Conservation (phyloP, 331 rosid species). For the Malus hybrid region DNA sequence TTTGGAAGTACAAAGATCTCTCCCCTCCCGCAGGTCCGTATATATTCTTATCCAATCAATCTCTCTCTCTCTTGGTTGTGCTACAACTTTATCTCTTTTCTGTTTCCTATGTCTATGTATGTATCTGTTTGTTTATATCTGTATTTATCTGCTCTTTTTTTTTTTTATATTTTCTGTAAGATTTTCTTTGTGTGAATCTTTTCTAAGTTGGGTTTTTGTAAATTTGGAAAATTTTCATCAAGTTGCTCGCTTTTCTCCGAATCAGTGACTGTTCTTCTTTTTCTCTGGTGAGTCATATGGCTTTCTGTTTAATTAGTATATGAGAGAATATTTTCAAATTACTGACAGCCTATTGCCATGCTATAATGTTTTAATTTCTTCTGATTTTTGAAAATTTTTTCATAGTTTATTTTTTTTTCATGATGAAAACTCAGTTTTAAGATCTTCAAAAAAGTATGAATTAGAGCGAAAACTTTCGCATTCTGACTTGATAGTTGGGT, state of each 20-base stretch:
- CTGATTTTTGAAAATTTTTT: neutral
- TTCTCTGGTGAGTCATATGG: neutral
- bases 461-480: neutral
- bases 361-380: neutral
- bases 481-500: neutral
- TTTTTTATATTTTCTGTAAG: neutral
- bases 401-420: too few relatives aligned
- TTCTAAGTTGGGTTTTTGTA: neutral
- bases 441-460: neutral
- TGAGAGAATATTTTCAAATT: neutral
- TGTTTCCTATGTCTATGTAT: neutral
- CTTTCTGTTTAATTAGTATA: neutral
- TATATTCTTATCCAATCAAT: neutral
- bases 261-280: neutral
- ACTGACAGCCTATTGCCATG: neutral
- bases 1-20: neutral
- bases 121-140: neutral
- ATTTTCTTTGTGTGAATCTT: neutral
- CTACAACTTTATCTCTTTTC: neutral
- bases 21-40: neutral
- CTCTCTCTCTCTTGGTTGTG: neutral
- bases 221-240: neutral
- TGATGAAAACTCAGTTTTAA: neutral
- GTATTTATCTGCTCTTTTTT: too few relatives aligned
- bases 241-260: neutral